A percentile compares a stretch with the other conserved stretches of the same genome.
These are phyloP conservation scores for Nicotiana rustica DNA, from an alignment of 305 asterid species.

Conservation along the genomic window DNA sequence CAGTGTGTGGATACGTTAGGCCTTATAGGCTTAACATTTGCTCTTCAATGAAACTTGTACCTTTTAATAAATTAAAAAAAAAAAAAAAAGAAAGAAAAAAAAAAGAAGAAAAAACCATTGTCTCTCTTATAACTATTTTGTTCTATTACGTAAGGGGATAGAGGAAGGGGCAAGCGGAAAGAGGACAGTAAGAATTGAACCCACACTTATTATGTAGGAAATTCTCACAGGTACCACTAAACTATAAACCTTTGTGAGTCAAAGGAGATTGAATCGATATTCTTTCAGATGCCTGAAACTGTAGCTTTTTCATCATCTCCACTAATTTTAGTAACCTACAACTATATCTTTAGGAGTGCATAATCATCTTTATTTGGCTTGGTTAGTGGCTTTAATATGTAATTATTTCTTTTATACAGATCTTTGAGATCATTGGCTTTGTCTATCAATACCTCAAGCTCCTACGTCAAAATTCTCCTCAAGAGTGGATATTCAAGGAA, in stretches of 20 bases:
- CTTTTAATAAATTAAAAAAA: background rate
- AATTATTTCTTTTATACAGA: slow-evolving; percentile 58
- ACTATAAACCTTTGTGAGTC: background rate
- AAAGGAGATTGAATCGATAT: background rate
- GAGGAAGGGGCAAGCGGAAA: background rate
- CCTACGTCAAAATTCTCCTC: slow-evolving; percentile 76
- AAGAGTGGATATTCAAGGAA: slow-evolving; percentile 96
- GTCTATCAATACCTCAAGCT: slow-evolving; percentile 94
- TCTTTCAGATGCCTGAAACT: background rate
- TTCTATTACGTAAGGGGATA: background rate
- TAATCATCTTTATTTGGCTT: slow-evolving; percentile 4
- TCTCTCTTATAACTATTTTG: background rate
- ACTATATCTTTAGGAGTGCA: slow-evolving; percentile 5
- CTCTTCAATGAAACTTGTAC: background rate
- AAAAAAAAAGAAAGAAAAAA: too few relatives aligned
- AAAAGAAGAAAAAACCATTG: too few relatives aligned
- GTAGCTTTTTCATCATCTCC: slow-evolving; percentile 14
- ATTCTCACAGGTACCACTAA: background rate
- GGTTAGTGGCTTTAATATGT: slow-evolving; percentile 27
- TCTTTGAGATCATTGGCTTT: slow-evolving; percentile 77
- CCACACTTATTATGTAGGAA: background rate
- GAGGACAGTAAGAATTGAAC: background rate
- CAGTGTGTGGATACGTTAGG: background rate
- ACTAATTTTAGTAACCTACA: slow-evolving; percentile 16
- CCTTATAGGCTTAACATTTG: background rate